Base-by-base conservation (phyloP, 306 rosid genomes). In the Pyrus communis region DNA sequence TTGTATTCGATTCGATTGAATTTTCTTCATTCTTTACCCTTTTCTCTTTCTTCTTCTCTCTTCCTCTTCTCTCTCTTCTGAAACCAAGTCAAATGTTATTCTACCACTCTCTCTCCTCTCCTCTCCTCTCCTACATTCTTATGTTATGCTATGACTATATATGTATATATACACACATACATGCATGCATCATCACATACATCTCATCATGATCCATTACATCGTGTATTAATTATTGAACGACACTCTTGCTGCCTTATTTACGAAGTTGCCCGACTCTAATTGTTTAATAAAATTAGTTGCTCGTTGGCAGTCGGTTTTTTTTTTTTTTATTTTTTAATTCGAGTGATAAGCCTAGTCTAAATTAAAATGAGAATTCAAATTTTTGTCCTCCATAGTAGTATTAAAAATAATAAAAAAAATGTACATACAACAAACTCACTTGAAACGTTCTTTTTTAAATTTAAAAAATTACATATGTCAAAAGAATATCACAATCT, bases 1-100 rank as follows among this genome's bases (percentile, higher is more conserved):
- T 78, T 82, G 84, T 90, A 94, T 94, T 94, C 74, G 87, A 94
- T 90, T 80, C 69, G 89, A 90, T 94, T 94, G 86, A 91, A 89
- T 91, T 91, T 86, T 80, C 85, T 82, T 83, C 83, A 79, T 88
- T 91, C 93, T 77, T 76, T 10, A 72, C 59, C 73, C 75, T 76
- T 71, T 33, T 70, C 54, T 54, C 75, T 75, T 78, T 45, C 62
- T 57, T 71, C 89, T 66, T 46, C 27, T 57, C 27, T 70, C 81
- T 80, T 73, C 72, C 61, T 75, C 69, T 71, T 68, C 65, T 80
- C 77, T 66, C 76, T 46, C 25, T 71, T 9, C 57, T 19, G 14
- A 69, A 75, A 68, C 78, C 82, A 90, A 88, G 98, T 91, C 98
- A 94, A 91, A 89, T 88, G 87, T 72, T 74, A 76, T 86, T 87